phyloP scores from a whole-genome alignment of 345 rosid genomes.

The Hirschfeldia incana region DNA sequence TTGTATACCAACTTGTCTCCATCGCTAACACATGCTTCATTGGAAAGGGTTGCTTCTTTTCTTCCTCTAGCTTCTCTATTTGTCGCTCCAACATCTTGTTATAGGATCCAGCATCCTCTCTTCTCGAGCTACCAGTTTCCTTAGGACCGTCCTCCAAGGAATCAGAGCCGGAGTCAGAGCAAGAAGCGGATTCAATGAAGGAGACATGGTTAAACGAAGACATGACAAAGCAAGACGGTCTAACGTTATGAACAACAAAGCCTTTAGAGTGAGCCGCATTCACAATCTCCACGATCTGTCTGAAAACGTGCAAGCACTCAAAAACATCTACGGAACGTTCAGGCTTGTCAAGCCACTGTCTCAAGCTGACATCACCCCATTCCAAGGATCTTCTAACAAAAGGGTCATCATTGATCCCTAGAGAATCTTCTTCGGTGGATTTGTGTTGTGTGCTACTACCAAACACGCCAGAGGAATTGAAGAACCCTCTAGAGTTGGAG shows the following conservation, averaged over 20 bases:
- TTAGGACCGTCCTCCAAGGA: slow-evolving; percentile 63
- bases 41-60: slow-evolving; percentile 66
- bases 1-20: slow-evolving; percentile 86
- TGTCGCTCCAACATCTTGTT: slow-evolving; percentile 41
- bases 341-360: slow-evolving; percentile 93
- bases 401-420: slow-evolving; percentile 42
- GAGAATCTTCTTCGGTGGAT: slow-evolving; percentile 49
- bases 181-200: slow-evolving; percentile 93
- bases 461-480: slow-evolving; percentile 50
- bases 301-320: slow-evolving; percentile 91
- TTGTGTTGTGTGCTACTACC: slow-evolving; percentile 41
- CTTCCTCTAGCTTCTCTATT: slow-evolving; percentile 54
- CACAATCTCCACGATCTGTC: slow-evolving; percentile 86
- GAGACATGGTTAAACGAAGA: slow-evolving; percentile 88
- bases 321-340: slow-evolving; percentile 68
- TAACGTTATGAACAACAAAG: slow-evolving; percentile 82
- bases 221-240: slow-evolving; percentile 95
- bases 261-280: slow-evolving; percentile 89
- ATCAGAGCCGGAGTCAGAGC: slow-evolving; percentile 97
- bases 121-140: slow-evolving; percentile 41
- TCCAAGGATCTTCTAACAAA: slow-evolving; percentile 56
- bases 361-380: slow-evolving; percentile 90
- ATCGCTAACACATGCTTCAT: slow-evolving; percentile 81
- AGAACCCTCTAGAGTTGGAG: slow-evolving; percentile 63
- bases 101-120: slow-evolving; percentile 39